phyloP scores from a whole-genome alignment of 371 early-diverging fungal species.

The Mortierella sp. region DNA sequence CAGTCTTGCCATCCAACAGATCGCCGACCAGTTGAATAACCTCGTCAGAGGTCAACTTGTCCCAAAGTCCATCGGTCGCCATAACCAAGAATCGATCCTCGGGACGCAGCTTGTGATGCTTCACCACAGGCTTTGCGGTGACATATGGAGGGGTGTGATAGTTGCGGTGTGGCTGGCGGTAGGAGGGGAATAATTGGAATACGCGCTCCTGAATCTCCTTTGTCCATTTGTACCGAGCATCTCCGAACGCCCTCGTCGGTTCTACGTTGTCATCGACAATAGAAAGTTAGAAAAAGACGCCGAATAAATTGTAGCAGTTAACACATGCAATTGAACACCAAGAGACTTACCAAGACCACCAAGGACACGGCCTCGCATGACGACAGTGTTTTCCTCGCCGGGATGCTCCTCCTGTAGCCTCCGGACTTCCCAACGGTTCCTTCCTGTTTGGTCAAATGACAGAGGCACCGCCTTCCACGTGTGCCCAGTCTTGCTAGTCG shows the following conservation, averaged over 20 bases:
- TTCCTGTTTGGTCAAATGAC: slow-evolving; percentile 80
- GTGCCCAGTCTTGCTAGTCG: slow-evolving; percentile 25
- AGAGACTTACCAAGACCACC: slow-evolving; percentile 77
- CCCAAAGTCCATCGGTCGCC: slow-evolving; percentile 96
- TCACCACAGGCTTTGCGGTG: slow-evolving; percentile 89
- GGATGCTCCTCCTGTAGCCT: slow-evolving; percentile 84
- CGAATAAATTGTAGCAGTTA: not conserved
- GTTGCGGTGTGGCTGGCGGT: slow-evolving; percentile 74
- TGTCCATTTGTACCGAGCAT: slow-evolving; percentile 86
- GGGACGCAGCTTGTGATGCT: slow-evolving; percentile 69
- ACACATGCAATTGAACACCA: not conserved
- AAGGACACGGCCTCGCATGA: slow-evolving; percentile 76
- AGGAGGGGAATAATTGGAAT: slow-evolving; percentile 73
- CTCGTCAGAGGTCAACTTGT: slow-evolving; percentile 82
- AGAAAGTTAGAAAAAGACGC: not conserved
- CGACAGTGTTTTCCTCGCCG: slow-evolving; percentile 75
- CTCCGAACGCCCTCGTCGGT: slow-evolving; percentile 73
- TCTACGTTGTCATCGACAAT: slow-evolving; percentile 18
- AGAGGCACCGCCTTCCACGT: slow-evolving; percentile 73
- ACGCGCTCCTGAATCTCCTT: slow-evolving; percentile 73
- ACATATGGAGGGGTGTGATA: slow-evolving; percentile 94
- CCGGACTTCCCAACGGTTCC: slow-evolving; percentile 72
- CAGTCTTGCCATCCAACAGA: slow-evolving; percentile 59
- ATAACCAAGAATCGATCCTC: slow-evolving; percentile 89
- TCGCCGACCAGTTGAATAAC: slow-evolving; percentile 74